These are phyloP conservation scores for Dalbergia cochinchinensis DNA, from an alignment of 306 rosid genomes.

Conservation along the genomic window DNA sequence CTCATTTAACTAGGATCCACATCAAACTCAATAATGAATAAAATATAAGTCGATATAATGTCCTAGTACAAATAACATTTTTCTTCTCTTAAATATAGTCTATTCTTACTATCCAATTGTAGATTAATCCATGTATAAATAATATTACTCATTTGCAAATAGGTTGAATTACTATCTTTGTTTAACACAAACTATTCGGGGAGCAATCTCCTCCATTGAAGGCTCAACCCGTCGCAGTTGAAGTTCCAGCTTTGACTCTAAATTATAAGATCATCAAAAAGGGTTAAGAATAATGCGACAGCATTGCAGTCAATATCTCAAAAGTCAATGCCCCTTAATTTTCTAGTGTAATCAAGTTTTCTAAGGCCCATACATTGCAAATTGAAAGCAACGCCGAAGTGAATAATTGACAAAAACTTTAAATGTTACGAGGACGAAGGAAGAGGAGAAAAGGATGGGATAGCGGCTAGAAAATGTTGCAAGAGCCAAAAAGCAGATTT, in stretches of 20 bases:
- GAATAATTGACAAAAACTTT: not conserved
- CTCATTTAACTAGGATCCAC: too few relatives aligned
- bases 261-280: not conserved
- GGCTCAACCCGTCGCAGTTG: conserved; percentile 4
- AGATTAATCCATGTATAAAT: too few relatives aligned
- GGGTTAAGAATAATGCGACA: not conserved
- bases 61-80: too few relatives aligned
- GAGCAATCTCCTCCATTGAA: conserved; percentile 12
- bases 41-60: too few relatives aligned
- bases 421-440: not conserved
- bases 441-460: not conserved
- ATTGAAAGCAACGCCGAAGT: not conserved
- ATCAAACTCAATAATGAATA: too few relatives aligned
- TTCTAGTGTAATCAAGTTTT: not conserved
- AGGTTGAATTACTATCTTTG: not conserved
- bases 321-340: conserved; percentile 8
- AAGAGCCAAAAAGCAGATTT: not conserved
- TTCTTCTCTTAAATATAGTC: too few relatives aligned
- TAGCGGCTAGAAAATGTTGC: not conserved
- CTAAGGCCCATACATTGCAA: not conserved
- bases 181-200: not conserved
- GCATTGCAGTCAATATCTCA: not conserved
- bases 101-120: too few relatives aligned
- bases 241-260: conserved; percentile 4
- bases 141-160: not conserved